A percentile compares a stretch with the other conserved stretches of the same genome.
These are phyloP conservation scores for Fusarium tuaranense DNA, from an alignment of 2,329 filamentous ascomycete genomes.

Conservation along the genomic window DNA sequence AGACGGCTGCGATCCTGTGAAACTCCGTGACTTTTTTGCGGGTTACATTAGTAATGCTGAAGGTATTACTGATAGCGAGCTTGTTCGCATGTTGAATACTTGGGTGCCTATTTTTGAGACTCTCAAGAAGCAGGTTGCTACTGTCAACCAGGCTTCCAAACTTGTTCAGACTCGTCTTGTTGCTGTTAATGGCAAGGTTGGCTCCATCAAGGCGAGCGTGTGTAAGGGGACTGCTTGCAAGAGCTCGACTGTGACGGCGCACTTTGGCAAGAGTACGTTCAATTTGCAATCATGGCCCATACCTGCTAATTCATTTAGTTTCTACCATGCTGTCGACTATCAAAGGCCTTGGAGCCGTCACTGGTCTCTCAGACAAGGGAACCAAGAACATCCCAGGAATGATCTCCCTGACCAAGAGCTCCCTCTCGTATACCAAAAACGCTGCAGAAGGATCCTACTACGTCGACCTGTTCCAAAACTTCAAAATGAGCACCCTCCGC, in stretches of 20 bases:
- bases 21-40: constrained; percentile 7
- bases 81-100: constrained; percentile 12
- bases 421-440: neutral
- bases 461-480: neutral
- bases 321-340: neutral
- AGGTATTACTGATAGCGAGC: constrained; percentile 12
- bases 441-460: constrained; percentile 10
- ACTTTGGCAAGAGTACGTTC: constrained; percentile 10
- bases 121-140: constrained; percentile 13
- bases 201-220: neutral
- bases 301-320: neutral
- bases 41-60: constrained; percentile 13
- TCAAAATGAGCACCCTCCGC: neutral
- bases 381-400: neutral
- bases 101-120: constrained; percentile 9
- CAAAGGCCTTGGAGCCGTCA: neutral
- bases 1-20: neutral
- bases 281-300: neutral
- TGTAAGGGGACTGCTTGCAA: constrained; percentile 17
- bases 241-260: neutral
- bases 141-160: constrained; percentile 11
- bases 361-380: neutral
- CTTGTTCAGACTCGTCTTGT: constrained; percentile 15
- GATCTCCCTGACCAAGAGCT: neutral
- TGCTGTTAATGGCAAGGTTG: constrained; percentile 8